Evolutionary conservation across 2,329 filamentous ascomycete species (phyloP), one percentile per base, ranked within the genome.

Genomic region (Aspergillus ustus): DNA sequence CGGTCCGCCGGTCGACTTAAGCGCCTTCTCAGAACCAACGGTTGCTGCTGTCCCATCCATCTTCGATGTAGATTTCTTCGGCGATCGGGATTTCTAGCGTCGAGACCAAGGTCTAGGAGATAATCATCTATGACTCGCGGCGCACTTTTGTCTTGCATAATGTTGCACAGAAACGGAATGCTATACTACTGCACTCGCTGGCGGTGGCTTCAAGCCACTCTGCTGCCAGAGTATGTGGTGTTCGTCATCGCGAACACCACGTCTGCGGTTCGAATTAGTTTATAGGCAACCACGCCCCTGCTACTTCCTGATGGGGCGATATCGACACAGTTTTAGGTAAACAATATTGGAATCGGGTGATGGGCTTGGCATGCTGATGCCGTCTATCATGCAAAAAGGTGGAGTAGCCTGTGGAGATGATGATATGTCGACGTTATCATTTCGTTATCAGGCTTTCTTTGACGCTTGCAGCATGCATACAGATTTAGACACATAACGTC

Each of bases 1-100:
- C 51, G 60, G 62, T 62, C 66, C 65, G 61, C 60, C 56, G 19
- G 49, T 58, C 66, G 67, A 63, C 55, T 67, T 64, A 65, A 69
- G 69, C 67, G 62, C 44, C 28, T 34, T 53, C 19, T 34, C 37
- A 49, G n/a, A 61, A 50, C 54, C 54, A 61, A 54, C 59, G n/a
- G 48, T 44, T 19, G 44, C 19, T 44, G 17, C 31, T 37, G 15
- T 34, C 43, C 48, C 19, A 20, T 7, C 40, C 25, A 49, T 34
- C 45, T 22, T 59, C 49, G 49, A 54, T 46, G 57, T 59, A n/a
- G 50, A 29, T 22, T 13, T 7, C 20, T 7, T 37, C 44, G 50
- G 19, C 20, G 57, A 54, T 53, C 50, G 44, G 34, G 31, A 22
- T 48, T 54, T 49, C 25, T 17, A 25, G 15, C 15, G 25, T 45